A percentile compares a stretch with the other conserved stretches of the same genome.
Conservation (phyloP, 2,329 filamentous ascomycete genomes). For the Penicillium griseofulvum region DNA sequence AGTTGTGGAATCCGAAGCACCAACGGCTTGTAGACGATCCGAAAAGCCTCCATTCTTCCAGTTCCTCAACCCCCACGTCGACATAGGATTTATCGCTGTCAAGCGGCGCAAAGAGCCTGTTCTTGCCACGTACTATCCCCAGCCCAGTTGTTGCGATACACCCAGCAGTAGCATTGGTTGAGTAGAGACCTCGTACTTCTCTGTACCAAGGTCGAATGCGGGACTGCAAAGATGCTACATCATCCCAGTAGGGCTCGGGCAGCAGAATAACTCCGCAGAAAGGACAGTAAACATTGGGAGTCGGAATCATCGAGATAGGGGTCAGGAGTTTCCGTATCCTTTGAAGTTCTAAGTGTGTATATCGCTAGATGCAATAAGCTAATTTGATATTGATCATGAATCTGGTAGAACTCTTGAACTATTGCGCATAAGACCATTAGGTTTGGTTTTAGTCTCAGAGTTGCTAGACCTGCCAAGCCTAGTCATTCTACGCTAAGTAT, state of each 20-base stretch:
- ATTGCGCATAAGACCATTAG: too few relatives aligned
- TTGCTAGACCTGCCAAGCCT: too few relatives aligned
- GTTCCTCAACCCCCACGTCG: background rate
- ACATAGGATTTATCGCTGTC: background rate
- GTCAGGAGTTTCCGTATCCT: background rate
- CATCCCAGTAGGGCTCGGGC: background rate
- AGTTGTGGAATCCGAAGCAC: background rate
- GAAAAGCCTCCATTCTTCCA: too few relatives aligned
- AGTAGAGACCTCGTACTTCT: background rate
- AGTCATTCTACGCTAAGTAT: too few relatives aligned
- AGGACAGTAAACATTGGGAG: background rate
- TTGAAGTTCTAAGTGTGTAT: background rate
- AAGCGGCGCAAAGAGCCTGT: background rate
- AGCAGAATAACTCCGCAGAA: background rate
- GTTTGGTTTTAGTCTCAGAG: too few relatives aligned
- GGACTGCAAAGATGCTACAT: background rate
- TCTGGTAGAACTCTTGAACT: too few relatives aligned
- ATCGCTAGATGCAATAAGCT: background rate
- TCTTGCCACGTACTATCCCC: background rate
- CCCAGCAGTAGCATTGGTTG: background rate
- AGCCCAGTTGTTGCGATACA: background rate
- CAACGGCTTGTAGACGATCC: too few relatives aligned
- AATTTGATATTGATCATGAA: too few relatives aligned
- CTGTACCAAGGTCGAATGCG: background rate
- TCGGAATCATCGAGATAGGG: background rate